These are phyloP conservation scores for Metschnikowia picachoensis DNA, from an alignment of 805 yeast species.

Conservation along the genomic window DNA sequence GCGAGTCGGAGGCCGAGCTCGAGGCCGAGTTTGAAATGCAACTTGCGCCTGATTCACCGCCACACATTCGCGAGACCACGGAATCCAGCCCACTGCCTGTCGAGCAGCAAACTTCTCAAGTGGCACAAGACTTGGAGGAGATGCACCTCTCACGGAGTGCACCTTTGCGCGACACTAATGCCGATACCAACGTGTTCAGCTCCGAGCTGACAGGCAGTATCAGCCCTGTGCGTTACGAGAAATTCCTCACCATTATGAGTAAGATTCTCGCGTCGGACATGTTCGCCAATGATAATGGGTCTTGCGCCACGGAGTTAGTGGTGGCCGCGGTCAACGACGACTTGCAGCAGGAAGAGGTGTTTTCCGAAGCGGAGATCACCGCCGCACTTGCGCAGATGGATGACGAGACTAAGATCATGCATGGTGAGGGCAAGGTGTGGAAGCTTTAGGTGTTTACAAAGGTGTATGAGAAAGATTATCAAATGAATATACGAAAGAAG, in stretches of 20 bases:
- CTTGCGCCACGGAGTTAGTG: constrained; percentile 32
- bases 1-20: constrained; percentile 15
- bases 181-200: constrained; percentile 17
- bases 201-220: constrained; percentile 18
- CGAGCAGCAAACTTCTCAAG: constrained; percentile 16
- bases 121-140: constrained; percentile 26
- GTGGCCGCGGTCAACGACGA: constrained; percentile 31
- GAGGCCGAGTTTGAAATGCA: constrained; percentile 17
- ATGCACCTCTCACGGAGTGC: constrained; percentile 27
- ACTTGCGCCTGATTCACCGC: constrained; percentile 16
- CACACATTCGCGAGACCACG: constrained; percentile 11
- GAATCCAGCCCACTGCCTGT: constrained; percentile 21
- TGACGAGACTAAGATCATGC: constrained; percentile 33
- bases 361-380: constrained; percentile 26
- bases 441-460: constrained; percentile 21
- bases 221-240: constrained; percentile 31
- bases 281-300: constrained; percentile 29
- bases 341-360: constrained; percentile 39
- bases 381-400: constrained; percentile 33
- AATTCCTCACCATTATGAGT: constrained; percentile 30
- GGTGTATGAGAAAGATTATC: not conserved
- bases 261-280: constrained; percentile 29
- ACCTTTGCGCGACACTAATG: constrained; percentile 26
- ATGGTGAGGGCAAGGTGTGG: constrained; percentile 40
- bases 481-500: too few relatives aligned